Percentiles rank a stretch among this genome's conserved stretches.
Evolutionary conservation across 306 rosid genomes (phyloP).

Genomic region (Pterocarpus santalinus): DNA sequence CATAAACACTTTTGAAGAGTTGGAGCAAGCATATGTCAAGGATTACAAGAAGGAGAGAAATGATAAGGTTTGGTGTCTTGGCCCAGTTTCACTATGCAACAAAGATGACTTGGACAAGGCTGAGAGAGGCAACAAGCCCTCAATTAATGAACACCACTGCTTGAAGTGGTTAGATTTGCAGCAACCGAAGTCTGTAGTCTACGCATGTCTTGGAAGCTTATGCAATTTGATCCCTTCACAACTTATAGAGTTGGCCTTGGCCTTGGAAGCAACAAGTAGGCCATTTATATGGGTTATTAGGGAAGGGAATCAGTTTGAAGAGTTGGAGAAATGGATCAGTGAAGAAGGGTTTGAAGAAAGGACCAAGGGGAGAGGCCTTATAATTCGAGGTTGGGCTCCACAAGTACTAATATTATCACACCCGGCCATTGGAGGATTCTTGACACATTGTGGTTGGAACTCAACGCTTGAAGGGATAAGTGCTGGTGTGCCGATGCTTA

Average conservation of each 20-base stretch:
- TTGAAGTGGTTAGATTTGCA: slow-evolving; percentile 64
- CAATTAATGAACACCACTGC: slow-evolving; percentile 49
- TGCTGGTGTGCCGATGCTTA: slow-evolving; percentile 67
- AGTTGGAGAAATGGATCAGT: slow-evolving; percentile 56
- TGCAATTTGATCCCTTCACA: slow-evolving; percentile 55
- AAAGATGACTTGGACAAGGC: slow-evolving; percentile 54
- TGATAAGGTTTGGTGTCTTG: slow-evolving; percentile 64
- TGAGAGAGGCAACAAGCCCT: slow-evolving; percentile 65
- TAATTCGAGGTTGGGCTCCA: slow-evolving; percentile 83
- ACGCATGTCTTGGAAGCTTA: slow-evolving; percentile 76
- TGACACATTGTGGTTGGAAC: slow-evolving; percentile 86
- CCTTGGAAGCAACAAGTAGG: slow-evolving; percentile 61
- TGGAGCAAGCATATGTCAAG: slow-evolving; percentile 54
- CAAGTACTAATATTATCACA: slow-evolving; percentile 70
- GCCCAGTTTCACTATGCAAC: slow-evolving; percentile 65
- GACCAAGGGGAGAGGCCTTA: slow-evolving; percentile 53
- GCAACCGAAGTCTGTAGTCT: slow-evolving; percentile 54
- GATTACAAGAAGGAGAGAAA: slow-evolving; percentile 45
- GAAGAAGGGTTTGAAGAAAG: slow-evolving; percentile 62
- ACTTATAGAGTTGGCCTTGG: slow-evolving; percentile 63
- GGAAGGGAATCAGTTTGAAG: slow-evolving; percentile 45
- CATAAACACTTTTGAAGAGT: slow-evolving; percentile 60
- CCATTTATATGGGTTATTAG: slow-evolving; percentile 81
- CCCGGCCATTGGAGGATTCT: slow-evolving; percentile 61
- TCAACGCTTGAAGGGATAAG: slow-evolving; percentile 66